A percentile compares a stretch with the other conserved stretches of the same genome.
phyloP scores from a whole-genome alignment of 2,329 filamentous ascomycete species.

The Neoascochyta sp. region DNA sequence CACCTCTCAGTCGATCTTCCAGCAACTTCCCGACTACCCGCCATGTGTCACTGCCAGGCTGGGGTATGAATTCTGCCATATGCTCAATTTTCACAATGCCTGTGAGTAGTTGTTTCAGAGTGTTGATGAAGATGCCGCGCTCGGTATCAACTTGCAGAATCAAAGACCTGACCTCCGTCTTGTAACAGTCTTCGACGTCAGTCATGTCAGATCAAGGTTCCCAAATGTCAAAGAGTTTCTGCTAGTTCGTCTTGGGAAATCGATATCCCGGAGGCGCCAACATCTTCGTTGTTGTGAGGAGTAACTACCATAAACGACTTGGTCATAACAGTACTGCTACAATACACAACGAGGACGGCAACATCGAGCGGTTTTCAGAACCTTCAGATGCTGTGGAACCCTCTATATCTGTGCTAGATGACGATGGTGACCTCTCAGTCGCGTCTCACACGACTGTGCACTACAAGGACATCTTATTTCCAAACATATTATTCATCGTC shows the following conservation, averaged over 20 bases:
- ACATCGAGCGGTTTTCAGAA: neutral
- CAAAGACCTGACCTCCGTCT: conserved; percentile 16
- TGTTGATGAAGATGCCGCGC: conserved; percentile 26
- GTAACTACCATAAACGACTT: conserved; percentile 24
- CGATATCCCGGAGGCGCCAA: conserved; percentile 28
- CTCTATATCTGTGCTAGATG: conserved; percentile 7
- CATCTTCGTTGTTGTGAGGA: conserved; percentile 29
- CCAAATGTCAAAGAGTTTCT: conserved; percentile 15
- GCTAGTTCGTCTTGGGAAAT: conserved; percentile 23
- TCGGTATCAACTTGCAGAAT: conserved; percentile 22
- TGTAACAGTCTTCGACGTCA: conserved; percentile 22
- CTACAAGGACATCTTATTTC: conserved; percentile 16
- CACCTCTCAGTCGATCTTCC: conserved; percentile 7
- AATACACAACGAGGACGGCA: neutral
- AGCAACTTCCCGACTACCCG: conserved; percentile 7
- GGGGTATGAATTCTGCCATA: conserved; percentile 14
- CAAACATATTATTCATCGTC: conserved; percentile 25
- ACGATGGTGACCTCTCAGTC: conserved; percentile 14
- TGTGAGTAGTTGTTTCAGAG: conserved; percentile 19
- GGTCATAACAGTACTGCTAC: neutral
- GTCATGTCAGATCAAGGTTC: conserved; percentile 26
- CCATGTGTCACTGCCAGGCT: conserved; percentile 13
- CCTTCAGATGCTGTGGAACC: neutral
- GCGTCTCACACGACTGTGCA: conserved; percentile 6
- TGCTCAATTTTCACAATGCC: conserved; percentile 16